phyloP scores from a whole-genome alignment of 1,139 yeast species.

The Pichia inconspicua region DNA sequence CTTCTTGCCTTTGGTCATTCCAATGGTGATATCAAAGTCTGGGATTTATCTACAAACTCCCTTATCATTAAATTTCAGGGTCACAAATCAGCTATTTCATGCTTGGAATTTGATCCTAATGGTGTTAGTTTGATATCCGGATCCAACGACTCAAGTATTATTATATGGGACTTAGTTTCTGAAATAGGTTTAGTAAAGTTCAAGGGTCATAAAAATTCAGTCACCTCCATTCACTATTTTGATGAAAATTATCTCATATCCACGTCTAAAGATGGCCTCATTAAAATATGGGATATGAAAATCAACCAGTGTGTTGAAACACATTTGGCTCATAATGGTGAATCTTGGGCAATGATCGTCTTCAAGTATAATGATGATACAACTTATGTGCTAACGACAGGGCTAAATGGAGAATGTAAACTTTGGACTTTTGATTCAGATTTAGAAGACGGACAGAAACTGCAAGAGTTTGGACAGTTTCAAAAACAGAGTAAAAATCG shows the following conservation, averaged over 20 bases:
- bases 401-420: slow-evolving; percentile 75
- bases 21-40: slow-evolving; percentile 84
- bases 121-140: slow-evolving; percentile 88
- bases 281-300: slow-evolving; percentile 88
- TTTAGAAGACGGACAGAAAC: slow-evolving; percentile 34
- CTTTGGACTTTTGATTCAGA: slow-evolving; percentile 65
- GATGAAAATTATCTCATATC: slow-evolving; percentile 65
- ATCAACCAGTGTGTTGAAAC: slow-evolving; percentile 90
- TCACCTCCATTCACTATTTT: slow-evolving; percentile 60
- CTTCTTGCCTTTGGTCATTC: slow-evolving; percentile 82
- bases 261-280: slow-evolving; percentile 80
- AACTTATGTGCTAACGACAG: slow-evolving; percentile 56
- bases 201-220: slow-evolving; percentile 83
- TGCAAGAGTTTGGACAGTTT: slow-evolving; percentile 57
- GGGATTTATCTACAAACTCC: slow-evolving; percentile 79
- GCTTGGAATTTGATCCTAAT: slow-evolving; percentile 59
- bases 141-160: slow-evolving; percentile 72
- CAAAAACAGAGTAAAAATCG: slow-evolving; percentile 77
- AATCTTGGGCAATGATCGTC: slow-evolving; percentile 70
- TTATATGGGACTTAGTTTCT: slow-evolving; percentile 91
- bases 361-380: slow-evolving; percentile 33
- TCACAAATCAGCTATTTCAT: slow-evolving; percentile 69
- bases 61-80: slow-evolving; percentile 80
- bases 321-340: slow-evolving; percentile 87
- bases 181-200: slow-evolving; percentile 84